Base-by-base conservation (phyloP, 495 filamentous ascomycete genomes). In the Tuber indicum region DNA sequence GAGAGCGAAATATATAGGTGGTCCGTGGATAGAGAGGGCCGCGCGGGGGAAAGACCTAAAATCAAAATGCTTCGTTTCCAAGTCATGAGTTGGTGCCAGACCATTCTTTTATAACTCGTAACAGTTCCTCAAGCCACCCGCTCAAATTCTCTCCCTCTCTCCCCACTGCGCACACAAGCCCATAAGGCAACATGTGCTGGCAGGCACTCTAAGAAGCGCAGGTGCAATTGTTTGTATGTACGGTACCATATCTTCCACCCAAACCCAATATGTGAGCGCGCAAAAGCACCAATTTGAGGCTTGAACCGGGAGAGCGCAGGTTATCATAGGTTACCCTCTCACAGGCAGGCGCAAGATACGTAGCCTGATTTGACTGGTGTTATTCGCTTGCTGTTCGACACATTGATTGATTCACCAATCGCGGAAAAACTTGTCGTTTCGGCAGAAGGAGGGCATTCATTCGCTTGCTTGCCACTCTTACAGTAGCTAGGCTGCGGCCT, bases 141-240 rank as follows among this genome's bases (percentile, higher is more conserved):
- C 52, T 58, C 52, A 14, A 23, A 21, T 21, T 58, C 52, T 5
- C n/a, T n/a, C n/a, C n/a, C 52, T 14, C 23, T 9, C 47, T 52
- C 52, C 52, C 58, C 58, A 62, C 58, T 62, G 58, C 58, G 58
- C 58, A 62, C 58, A 26, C 3, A 43, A 6, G 58, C 10, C n/a
- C 58, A 62, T 62, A 62, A 62, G n/a, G 58, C 58, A 62, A 62
- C n/a, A 62, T 62, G 58, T 62, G 58, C 58, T 62, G 58, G 58
- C 58, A 62, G 58, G 3, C 58, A 62, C 58, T 62, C 58, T 10
- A 32, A 32, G 58, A n/a, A 62, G n/a, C 58, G 26, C 58, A 62
- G 58, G 58, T 62, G 58, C 58, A 32, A 62, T 62, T 62, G 26
- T 62, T 62, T 32, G 26, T 62, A 26, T 62, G 58, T 23, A 49